Evolutionary conservation across 2,329 filamentous ascomycete species (phyloP), one percentile per base, ranked within the genome.

Genomic region (Xylaria sp.): DNA sequence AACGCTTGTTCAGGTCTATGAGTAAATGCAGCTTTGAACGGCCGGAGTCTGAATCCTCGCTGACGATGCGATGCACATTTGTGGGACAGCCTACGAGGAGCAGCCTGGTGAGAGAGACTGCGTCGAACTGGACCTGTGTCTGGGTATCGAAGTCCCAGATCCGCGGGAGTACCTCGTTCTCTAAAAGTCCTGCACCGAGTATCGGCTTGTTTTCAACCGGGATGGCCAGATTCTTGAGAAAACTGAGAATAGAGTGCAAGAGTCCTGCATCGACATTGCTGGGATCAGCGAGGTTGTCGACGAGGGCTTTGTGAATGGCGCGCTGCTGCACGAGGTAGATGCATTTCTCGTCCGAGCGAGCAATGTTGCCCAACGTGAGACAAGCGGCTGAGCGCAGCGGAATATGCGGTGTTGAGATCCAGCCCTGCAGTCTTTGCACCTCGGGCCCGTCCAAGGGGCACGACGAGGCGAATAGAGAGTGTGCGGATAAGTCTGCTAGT

Each of bases 201-300:
- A 79, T 57, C 2, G 81, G 70, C 75, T 89, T 90, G 78, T 91
- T 91, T 29, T 77, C 75, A 0, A 78, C 65, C 0, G 88, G 87
- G 60, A 91, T 87, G 29, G 88, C 86, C 9, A 91, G 84, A 75
- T 91, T 91, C 77, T 90, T 90, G 68, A 90, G 84, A 73, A 90
- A 90, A 8, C 87, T 85, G 21, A 91, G 81, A 1, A 82, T 80
- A 1, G 87, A 83, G 74, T 90, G 88, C 0, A 88, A 80, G 18
- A 89, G 83, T 69, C 89, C 86, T 0, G 83, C 76, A 69, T 86
- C 82, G 8, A 73, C 76, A 27, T 73, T 77, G 5, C 72, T 75
- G 6, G 80, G 73, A 29, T 84, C 77, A 9, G 81, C 75, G 23
- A 90, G 78, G 48, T 87, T 75, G 9, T 75, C 65, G 55, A 84